These are phyloP conservation scores for Podaxis sp. DNA, from an alignment of 768 basidiomycete species.

Conservation along the genomic window DNA sequence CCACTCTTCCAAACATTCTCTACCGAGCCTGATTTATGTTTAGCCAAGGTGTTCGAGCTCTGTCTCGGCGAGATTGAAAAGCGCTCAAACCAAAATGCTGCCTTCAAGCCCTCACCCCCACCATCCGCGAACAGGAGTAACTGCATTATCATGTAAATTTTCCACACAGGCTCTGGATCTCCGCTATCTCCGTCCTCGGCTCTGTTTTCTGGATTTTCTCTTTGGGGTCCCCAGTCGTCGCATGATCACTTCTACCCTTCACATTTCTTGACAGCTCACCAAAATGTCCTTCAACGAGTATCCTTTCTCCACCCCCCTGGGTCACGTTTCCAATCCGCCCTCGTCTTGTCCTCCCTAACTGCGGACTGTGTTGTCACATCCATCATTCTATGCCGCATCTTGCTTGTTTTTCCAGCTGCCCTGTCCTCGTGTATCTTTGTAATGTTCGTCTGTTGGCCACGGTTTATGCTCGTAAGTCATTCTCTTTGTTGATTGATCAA, in stretches of 20 bases:
- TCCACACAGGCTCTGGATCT: neutral
- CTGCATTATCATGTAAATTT: constrained; percentile 57
- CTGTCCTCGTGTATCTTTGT: neutral
- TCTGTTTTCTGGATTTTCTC: constrained; percentile 4
- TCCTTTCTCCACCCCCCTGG: neutral
- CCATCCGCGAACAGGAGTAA: constrained; percentile 33
- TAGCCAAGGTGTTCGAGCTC: constrained; percentile 78
- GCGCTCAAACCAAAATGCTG: constrained; percentile 32
- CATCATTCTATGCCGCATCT: neutral
- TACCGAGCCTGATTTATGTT: constrained; percentile 2
- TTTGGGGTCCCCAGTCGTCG: neutral
- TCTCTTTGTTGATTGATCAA: neutral
- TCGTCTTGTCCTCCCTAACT: neutral
- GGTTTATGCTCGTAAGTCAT: neutral
- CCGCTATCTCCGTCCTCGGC: neutral
- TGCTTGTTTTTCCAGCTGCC: neutral
- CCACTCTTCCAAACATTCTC: neutral
- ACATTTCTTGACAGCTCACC: constrained; percentile 7
- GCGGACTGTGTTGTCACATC: neutral
- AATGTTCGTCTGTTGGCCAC: neutral
- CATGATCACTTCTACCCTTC: constrained; percentile 3
- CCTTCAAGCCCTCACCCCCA: constrained; percentile 34
- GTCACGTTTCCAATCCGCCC: neutral
- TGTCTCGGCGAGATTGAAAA: constrained; percentile 82
- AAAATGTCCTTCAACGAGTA: neutral